These are phyloP conservation scores for Mimosa bimucronata DNA, from an alignment of 306 rosid species.

Conservation along the genomic window DNA sequence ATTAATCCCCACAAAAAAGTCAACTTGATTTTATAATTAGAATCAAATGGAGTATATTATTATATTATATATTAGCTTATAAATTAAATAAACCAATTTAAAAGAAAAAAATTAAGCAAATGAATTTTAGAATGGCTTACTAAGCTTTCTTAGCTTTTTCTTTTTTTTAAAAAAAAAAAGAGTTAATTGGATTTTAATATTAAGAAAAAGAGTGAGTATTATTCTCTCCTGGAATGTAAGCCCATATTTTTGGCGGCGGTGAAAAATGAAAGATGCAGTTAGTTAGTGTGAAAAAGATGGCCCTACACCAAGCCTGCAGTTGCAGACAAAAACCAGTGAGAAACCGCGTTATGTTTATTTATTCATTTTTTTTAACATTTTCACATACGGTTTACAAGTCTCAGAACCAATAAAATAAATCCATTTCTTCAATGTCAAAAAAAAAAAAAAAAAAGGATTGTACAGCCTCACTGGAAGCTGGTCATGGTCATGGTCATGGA, in stretches of 20 bases:
- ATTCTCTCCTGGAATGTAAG: background rate
- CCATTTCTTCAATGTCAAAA: background rate
- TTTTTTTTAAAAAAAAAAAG: too few species aligned
- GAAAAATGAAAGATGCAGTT: background rate
- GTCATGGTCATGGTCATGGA: slow-evolving; percentile 20
- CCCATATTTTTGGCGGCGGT: background rate
- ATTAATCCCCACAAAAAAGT: too few species aligned
- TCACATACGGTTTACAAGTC: background rate
- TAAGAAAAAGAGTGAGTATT: too few species aligned
- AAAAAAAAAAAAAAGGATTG: background rate
- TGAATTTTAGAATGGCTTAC: too few species aligned
- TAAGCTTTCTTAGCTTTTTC: too few species aligned
- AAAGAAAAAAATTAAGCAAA: too few species aligned
- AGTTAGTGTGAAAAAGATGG: background rate
- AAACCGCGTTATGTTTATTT: background rate
- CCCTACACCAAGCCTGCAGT: background rate
- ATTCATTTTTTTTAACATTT: too few species aligned
- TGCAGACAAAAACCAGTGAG: background rate
- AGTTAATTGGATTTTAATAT: too few species aligned
- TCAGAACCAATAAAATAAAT: background rate
- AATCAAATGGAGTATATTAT: too few species aligned
- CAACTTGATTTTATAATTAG: too few species aligned
- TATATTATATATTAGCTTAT: too few species aligned
- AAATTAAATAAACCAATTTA: too few species aligned
- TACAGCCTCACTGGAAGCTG: slow-evolving; percentile 26